phyloP scores from a whole-genome alignment of 73 alveolate genomes.

The Uronychia binucleata region DNA sequence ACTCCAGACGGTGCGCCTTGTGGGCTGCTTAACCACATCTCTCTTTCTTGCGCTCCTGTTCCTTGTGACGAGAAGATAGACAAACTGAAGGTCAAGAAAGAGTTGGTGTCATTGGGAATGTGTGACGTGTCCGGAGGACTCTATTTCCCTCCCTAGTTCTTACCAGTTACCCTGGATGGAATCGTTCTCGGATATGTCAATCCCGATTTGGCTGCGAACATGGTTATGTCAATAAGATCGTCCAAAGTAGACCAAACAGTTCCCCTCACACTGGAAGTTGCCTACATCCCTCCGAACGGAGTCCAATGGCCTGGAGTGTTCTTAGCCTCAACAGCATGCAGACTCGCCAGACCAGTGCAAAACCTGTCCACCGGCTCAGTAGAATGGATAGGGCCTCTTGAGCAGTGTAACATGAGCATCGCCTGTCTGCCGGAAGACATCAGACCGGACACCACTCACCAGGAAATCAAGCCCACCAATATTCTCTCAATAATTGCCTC shows the following conservation, averaged over 20 bases:
- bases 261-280: slow-evolving; percentile 85
- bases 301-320: slow-evolving; percentile 96
- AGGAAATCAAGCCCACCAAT: slow-evolving; percentile 90
- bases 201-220: slow-evolving; percentile 58
- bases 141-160: slow-evolving; percentile 51
- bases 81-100: slow-evolving; percentile 41
- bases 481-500: slow-evolving; percentile 98
- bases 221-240: slow-evolving; percentile 70
- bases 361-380: slow-evolving; percentile 80
- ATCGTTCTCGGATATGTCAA: slow-evolving; percentile 91
- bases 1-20: slow-evolving; percentile 99
- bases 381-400: slow-evolving; percentile 99
- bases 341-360: slow-evolving; percentile 97
- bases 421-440: slow-evolving; percentile 97
- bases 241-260: slow-evolving; percentile 75
- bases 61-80: slow-evolving; percentile 74
- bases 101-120: slow-evolving; percentile 88
- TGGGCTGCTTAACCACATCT: slow-evolving; percentile 96
- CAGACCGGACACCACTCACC: slow-evolving; percentile 89
- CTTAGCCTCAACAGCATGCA: slow-evolving; percentile 91
- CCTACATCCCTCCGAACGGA: slow-evolving; percentile 72
- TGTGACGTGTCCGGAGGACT: slow-evolving; percentile 77
- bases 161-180: slow-evolving; percentile 95
- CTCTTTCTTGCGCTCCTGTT: slow-evolving; percentile 84
- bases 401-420: slow-evolving; percentile 94